phyloP scores from a whole-genome alignment of 306 rosid genomes.

The Coriaria nepalensis region DNA sequence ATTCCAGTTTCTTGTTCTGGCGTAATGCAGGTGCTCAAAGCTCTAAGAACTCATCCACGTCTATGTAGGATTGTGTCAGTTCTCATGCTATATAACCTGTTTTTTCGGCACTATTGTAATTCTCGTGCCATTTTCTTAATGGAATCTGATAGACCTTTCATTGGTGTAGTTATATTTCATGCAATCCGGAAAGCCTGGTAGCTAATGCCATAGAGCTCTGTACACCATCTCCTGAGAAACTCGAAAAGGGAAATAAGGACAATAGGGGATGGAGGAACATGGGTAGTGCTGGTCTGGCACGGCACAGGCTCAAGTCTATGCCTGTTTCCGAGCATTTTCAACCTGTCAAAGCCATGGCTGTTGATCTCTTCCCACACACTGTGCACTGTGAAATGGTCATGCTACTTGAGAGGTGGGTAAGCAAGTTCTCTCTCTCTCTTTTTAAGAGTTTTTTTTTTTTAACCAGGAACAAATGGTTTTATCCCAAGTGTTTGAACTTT shows the following conservation, averaged over 20 bases:
- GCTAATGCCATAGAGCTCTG: constrained; percentile 96
- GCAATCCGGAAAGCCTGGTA: constrained; percentile 87
- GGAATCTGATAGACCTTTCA: constrained; percentile 17
- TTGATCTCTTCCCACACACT: constrained; percentile 92
- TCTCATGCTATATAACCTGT: constrained; percentile 9
- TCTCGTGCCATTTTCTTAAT: not conserved
- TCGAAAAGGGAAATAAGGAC: constrained; percentile 62
- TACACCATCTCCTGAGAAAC: constrained; percentile 59
- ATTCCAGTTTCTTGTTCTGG: constrained; percentile 12
- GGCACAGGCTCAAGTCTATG: constrained; percentile 86
- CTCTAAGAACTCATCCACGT: constrained; percentile 63
- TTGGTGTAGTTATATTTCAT: constrained; percentile 83
- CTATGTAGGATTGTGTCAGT: constrained; percentile 87
- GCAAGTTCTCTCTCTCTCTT: no score
- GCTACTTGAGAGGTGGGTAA: constrained; percentile 74
- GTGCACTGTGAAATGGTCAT: constrained; percentile 84
- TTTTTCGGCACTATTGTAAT: not conserved
- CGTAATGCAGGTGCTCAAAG: constrained; percentile 68
- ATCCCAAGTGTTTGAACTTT: no score
- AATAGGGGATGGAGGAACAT: constrained; percentile 87
- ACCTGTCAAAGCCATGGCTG: constrained; percentile 85
- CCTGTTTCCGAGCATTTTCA: constrained; percentile 78
- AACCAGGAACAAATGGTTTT: no score
- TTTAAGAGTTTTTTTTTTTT: no score
- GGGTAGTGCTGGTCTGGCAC: constrained; percentile 81